Evolutionary conservation across 306 rosid genomes (phyloP), one percentile per base, ranked within the genome.

Genomic region (Argentina anserina): DNA sequence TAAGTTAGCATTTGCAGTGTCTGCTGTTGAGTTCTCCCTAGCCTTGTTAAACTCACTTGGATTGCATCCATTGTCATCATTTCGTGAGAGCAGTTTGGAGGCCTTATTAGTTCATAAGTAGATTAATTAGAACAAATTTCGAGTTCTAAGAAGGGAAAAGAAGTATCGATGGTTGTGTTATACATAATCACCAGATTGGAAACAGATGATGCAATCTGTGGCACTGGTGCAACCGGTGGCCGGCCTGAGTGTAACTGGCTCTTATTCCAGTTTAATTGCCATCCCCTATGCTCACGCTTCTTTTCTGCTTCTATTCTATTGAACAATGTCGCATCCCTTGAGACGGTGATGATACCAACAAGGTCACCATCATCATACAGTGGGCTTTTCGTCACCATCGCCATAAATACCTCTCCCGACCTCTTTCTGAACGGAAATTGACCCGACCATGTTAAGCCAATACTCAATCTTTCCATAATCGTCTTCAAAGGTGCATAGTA

Each of bases 341-440:
- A 84, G 82, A 87, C 86, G 42, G 83, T 78, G 79, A 87, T 81
- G 67, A 82, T 63, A 74, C 90, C 84, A 69, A 66, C 80, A 73
- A 87, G 84, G 79, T 82, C 84, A 4, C 86, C 89, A 43, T 82
- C 84, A 67, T 91, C 95, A 34, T 89, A 82, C 66, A 87, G 72
- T 34, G 79, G 90, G 76, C 85, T 75, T 76, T 85, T 88, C 70
- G 92, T 82, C 67, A 83, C 87, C 71, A 87, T 21, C 34, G 89
- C 87, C 87, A 82, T 80, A 65, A 90, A 82, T 70, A 77, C 76
- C 84, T 87, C 86, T 67, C 97, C 90, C 9, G 83, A 88, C 65
- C 62, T 85, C 79, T 88, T 90, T 86, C 83, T 90, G 46, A 85
- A 80, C 75, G 97, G 94, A 82, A 88, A 85, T 71, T 85, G 86